Conservation (phyloP, 1,139 yeast species). For the Pichia sorboxylosa region DNA sequence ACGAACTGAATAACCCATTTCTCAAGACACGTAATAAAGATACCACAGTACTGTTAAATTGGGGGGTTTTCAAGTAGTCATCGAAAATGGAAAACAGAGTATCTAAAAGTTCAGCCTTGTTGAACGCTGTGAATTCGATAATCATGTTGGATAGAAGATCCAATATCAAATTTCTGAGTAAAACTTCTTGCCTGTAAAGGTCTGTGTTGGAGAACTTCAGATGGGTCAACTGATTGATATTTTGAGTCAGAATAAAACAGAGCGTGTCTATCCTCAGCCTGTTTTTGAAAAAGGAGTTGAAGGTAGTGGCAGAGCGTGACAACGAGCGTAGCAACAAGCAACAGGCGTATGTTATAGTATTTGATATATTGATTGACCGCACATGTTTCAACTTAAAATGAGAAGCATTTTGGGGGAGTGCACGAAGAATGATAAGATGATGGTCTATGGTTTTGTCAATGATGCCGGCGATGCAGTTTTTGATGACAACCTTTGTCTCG, state of each 20-base stretch:
- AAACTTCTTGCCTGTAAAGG: slow-evolving; percentile 27
- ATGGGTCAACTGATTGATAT: slow-evolving; percentile 21
- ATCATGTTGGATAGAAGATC: slow-evolving; percentile 69
- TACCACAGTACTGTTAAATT: slow-evolving; percentile 27
- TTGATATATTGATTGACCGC: slow-evolving; percentile 25
- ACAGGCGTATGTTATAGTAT: slow-evolving; percentile 26
- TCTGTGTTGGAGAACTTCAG: neutral
- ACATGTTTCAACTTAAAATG: slow-evolving; percentile 7
- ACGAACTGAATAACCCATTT: slow-evolving; percentile 40
- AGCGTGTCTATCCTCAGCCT: slow-evolving; percentile 40
- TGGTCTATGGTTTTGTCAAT: too few relatives aligned
- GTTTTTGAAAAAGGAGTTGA: slow-evolving; percentile 59
- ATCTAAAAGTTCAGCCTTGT: slow-evolving; percentile 1
- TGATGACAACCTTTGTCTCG: too few relatives aligned
- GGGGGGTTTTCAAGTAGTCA: slow-evolving; percentile 24
- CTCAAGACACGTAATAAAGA: slow-evolving; percentile 47
- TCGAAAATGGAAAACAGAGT: slow-evolving; percentile 42
- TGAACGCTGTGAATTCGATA: slow-evolving; percentile 49
- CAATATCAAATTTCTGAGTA: slow-evolving; percentile 46
- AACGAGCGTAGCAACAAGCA: slow-evolving; percentile 57
- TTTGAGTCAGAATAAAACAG: slow-evolving; percentile 29
- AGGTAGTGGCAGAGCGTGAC: slow-evolving; percentile 59
- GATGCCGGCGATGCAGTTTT: too few relatives aligned
- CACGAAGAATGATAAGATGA: too few relatives aligned
- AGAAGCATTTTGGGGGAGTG: too few relatives aligned